Base-by-base conservation (phyloP, 495 filamentous ascomycete species). In the Penicillium goetzii region DNA sequence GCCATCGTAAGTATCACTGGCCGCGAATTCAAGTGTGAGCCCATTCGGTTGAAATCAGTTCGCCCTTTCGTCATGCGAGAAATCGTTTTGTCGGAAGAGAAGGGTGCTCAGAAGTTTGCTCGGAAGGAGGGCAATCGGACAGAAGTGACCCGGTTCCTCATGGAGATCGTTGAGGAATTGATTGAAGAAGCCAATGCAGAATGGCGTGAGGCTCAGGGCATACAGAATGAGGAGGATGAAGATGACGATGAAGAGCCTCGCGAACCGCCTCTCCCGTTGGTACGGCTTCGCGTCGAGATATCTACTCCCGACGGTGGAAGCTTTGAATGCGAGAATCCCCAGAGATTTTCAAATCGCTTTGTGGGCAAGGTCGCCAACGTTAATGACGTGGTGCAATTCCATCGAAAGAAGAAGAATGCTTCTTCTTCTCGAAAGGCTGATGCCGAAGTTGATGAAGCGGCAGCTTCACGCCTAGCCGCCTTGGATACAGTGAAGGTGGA, bases 331-430 rank as follows among this genome's bases (percentile, higher is more conserved):
- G 96, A 98, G 70, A 99, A 99, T 62, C 95, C 95, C 17, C 95
- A 98, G 69, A 87, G 95, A 5, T 98, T 98, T 67, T 98, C 96
- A 0, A 97, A 96, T 74, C 87, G 93, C 5, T 99, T 99, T 66
- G 83, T 89, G 1, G 89, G 87, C 8, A 92, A 89, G 68, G 95
- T 98, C 0, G 95, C 95, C 11, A 99, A 99, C 67, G 86, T 90
- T 1, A 95, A 91, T 66, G 95, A 99, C 65, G 92, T 99, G 1
- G 87, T 99, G 3, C 89, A 95, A 67, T 97, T 96, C 66, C 87
- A 97, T 74, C 86, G 92, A 12, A 97, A 95, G 77, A 97, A 96
- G 75, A 81, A 84, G 41, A 76, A 55, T 1, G 66, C 73, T 6
- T 78, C 68, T 7, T 47, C 72, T 4, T 73, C 74, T 1, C 70